These are phyloP conservation scores for Urostyla sp. DNA, from an alignment of 73 alveolate species.

Conservation along the genomic window DNA sequence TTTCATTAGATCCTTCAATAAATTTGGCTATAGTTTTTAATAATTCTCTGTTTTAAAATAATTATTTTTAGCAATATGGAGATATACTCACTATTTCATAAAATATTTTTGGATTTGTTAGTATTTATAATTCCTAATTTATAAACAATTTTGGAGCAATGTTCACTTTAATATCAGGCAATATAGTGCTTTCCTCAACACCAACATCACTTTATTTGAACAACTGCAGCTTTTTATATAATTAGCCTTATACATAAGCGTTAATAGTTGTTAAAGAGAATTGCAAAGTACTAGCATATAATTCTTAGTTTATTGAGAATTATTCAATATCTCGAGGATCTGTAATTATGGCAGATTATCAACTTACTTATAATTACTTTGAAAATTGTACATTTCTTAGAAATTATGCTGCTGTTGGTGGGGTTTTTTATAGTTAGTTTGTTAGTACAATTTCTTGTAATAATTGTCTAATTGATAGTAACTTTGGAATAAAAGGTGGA, in stretches of 20 bases:
- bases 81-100: constrained; percentile 7
- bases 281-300: constrained; percentile 10
- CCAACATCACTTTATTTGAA: constrained; percentile 24
- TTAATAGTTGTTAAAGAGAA: constrained; percentile 38
- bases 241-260: constrained; percentile 31
- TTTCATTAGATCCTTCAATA: background rate
- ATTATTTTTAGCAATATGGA: constrained; percentile 35
- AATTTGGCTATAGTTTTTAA: background rate
- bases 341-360: constrained; percentile 45
- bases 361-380: constrained; percentile 26
- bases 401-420: constrained; percentile 41
- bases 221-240: constrained; percentile 12
- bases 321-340: constrained; percentile 41
- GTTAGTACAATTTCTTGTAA: constrained; percentile 33
- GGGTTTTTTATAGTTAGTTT: constrained; percentile 38
- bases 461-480: constrained; percentile 11
- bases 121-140: constrained; percentile 6
- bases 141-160: constrained; percentile 25
- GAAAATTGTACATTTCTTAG: constrained; percentile 38
- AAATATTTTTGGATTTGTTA: constrained; percentile 10
- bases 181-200: constrained; percentile 10
- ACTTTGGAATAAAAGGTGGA: constrained; percentile 44
- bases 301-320: constrained; percentile 37
- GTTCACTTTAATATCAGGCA: constrained; percentile 35
- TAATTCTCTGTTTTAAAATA: background rate